Base-by-base conservation (phyloP, 768 basidiomycete species). In the Lactarius psammicola region DNA sequence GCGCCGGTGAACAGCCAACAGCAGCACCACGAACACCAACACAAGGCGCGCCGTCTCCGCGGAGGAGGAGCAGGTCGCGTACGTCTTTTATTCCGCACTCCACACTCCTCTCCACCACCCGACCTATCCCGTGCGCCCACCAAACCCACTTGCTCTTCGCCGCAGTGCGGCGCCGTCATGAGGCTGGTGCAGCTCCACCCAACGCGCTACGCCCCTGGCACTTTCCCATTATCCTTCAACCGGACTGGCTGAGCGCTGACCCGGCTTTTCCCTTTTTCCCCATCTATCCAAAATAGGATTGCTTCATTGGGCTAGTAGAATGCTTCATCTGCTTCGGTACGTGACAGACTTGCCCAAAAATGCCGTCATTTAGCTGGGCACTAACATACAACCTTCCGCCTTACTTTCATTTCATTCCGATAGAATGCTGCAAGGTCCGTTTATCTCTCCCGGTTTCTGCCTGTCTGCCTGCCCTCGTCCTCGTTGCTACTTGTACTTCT, bases 311-410 rank as follows among this genome's bases (percentile, higher is more conserved):
- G 23, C 60, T 82, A 20, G 7, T 88, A 40, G 85, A 80, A 33
- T 89, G 87, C 73, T 90, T 89, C 82, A 70, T 91, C 28, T 90
- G 89, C 77, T 90, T 84, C 73, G 88, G 87, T 87, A 68, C 46
- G 46, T 49, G 4, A 11, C 2, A 2, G 40, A 34, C 26, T 20
- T 20, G 31, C 28, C 53, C 53, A 6, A 54, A 31, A 15, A 17
- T 28, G 23, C 49, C 49, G 17, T 30, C 11, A 26, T 23, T 3
- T 13, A 33, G 3, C 18, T 31, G 3, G 23, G 13, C 5, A 11
- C 20, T 6, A 13, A 42, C 3, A 10, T 3, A 44, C 23, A 38
- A 30, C 36, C 18, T 18, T 42, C 33, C 5, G 1, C 38, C 36
- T 38, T 38, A 11, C 20, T 23, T 17, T 7, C 40, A 23, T 49